phyloP scores from a whole-genome alignment of 768 basidiomycete species.

The Phlebiopsis gigantea region DNA sequence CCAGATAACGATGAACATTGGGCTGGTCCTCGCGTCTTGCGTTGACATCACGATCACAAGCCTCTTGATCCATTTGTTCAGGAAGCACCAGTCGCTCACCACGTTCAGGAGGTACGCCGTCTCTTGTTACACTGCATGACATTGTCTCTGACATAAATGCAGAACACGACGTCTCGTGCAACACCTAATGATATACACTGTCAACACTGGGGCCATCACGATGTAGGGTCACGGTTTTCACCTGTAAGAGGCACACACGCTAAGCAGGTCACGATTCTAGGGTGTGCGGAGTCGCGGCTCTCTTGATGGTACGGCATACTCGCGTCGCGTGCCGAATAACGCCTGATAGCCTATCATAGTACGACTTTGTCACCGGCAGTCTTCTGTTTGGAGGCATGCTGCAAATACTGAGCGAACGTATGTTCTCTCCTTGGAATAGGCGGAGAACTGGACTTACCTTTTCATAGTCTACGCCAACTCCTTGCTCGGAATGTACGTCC shows the following conservation, averaged over 20 bases:
- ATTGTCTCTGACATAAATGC: not conserved
- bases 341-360: not conserved
- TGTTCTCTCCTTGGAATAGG: not conserved
- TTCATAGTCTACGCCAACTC: slow-evolving; percentile 6
- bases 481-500: slow-evolving; percentile 4
- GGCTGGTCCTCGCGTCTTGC: not conserved
- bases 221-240: not conserved
- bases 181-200: not conserved
- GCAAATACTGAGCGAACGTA: slow-evolving; percentile 7
- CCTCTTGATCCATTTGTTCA: not conserved
- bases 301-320: not conserved
- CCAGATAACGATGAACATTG: slow-evolving; percentile 4
- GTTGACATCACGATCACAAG: slow-evolving; percentile 4
- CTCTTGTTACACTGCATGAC: not conserved
- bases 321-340: not conserved
- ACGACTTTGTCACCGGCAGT: not conserved
- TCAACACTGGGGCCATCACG: slow-evolving; percentile 5
- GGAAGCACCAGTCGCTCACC: not conserved
- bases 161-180: not conserved
- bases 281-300: not conserved
- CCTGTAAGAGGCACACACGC: too few species aligned
- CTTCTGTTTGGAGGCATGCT: slow-evolving; percentile 3
- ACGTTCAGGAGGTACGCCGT: not conserved
- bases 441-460: not conserved
- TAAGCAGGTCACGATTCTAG: not conserved